Evolutionary conservation across 805 yeast species (phyloP).

Genomic region (Myxozyma melibiosi): DNA sequence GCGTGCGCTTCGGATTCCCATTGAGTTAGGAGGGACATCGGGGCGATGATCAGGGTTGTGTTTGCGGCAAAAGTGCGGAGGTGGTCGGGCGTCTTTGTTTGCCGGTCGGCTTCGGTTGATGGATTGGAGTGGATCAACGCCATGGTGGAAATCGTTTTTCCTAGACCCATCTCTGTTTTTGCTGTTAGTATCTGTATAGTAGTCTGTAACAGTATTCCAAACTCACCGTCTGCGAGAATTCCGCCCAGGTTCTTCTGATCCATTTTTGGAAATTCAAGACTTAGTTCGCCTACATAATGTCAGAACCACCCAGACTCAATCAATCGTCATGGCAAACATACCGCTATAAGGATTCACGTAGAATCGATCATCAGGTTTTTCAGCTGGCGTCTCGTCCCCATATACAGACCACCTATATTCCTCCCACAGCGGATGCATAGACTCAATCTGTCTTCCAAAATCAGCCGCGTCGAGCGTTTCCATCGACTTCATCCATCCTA

Average conservation of each 20-base stretch:
- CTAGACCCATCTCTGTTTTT: slow-evolving; percentile 76
- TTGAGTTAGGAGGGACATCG: slow-evolving; percentile 87
- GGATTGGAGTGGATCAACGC: slow-evolving; percentile 64
- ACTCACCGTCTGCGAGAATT: slow-evolving; percentile 74
- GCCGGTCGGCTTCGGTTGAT: background rate
- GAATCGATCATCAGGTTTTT: slow-evolving; percentile 31
- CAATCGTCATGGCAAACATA: background rate
- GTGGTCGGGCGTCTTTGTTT: background rate
- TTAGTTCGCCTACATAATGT: slow-evolving; percentile 79
- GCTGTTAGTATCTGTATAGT: background rate
- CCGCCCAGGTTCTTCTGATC: slow-evolving; percentile 69
- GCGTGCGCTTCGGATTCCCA: slow-evolving; percentile 82
- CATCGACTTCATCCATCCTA: slow-evolving; percentile 42
- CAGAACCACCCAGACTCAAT: background rate
- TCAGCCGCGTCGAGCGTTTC: slow-evolving; percentile 36
- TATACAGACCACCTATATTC: slow-evolving; percentile 70
- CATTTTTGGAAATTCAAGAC: slow-evolving; percentile 65
- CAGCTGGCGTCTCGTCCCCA: slow-evolving; percentile 37
- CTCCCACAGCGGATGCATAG: slow-evolving; percentile 85
- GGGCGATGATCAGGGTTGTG: slow-evolving; percentile 80
- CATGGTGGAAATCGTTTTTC: slow-evolving; percentile 84
- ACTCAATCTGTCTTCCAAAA: slow-evolving; percentile 49
- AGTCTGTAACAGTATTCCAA: background rate
- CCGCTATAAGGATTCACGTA: slow-evolving; percentile 35
- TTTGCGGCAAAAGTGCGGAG: slow-evolving; percentile 7